Evolutionary conservation across 345 rosid genomes (phyloP).

Genomic region (Eucalyptus leucophloia): DNA sequence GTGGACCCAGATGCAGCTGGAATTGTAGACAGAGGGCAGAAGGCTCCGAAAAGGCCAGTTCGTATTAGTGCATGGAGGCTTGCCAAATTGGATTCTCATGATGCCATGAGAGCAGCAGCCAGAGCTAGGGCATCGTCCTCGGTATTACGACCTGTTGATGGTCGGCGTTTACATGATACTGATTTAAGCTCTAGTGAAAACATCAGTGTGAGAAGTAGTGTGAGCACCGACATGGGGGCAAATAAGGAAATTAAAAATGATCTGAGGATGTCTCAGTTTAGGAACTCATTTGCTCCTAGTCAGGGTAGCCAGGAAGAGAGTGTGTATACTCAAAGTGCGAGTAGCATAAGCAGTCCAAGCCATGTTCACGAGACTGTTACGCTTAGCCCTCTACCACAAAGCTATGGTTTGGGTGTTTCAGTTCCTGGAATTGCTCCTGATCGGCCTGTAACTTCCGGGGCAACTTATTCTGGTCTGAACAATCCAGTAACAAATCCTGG

Average conservation of each 20-base stretch:
- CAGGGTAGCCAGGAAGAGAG: constrained; percentile 88
- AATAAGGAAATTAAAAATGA: constrained; percentile 61
- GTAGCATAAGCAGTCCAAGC: constrained; percentile 93
- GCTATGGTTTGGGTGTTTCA: constrained; percentile 22
- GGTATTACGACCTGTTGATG: constrained; percentile 66
- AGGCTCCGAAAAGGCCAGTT: constrained; percentile 59
- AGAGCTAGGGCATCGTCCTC: constrained; percentile 98
- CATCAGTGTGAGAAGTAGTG: constrained; percentile 74
- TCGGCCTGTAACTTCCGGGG: constrained; percentile 22
- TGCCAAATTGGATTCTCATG: constrained; percentile 72
- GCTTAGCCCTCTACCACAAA: constrained; percentile 73
- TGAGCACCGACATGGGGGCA: constrained; percentile 53
- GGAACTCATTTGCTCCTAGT: constrained; percentile 71
- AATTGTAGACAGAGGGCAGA: constrained; percentile 50
- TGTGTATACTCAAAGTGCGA: constrained; percentile 72
- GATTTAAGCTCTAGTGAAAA: constrained; percentile 81
- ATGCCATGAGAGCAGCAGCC: constrained; percentile 88
- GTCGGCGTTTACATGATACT: constrained; percentile 35
- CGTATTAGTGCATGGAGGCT: constrained; percentile 88
- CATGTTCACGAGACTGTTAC: constrained; percentile 66
- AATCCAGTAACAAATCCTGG: constrained; percentile 6
- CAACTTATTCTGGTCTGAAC: constrained; percentile 16
- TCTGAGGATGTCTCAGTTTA: constrained; percentile 25
- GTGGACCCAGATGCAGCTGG: constrained; percentile 90
- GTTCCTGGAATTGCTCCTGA: constrained; percentile 27